Evolutionary conservation across 148 eudicot species (phyloP), one percentile per base, ranked within the genome.

Genomic region (Suaeda aralocaspica): DNA sequence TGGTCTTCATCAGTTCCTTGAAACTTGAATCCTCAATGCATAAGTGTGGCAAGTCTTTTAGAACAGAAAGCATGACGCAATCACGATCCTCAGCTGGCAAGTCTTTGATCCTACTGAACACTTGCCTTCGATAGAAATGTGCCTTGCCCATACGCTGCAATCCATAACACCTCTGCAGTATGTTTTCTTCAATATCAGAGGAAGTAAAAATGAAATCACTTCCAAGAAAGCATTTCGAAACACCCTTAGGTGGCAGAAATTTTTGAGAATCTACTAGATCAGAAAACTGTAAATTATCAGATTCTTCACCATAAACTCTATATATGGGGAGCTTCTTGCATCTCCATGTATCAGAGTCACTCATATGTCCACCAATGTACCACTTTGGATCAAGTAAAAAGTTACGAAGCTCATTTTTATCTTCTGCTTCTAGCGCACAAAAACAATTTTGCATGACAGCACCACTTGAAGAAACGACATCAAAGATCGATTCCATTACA

Each of bases 381-480:
- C 99, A 94, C 71, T 74, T 84, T 30, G 93, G 87, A 81, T 89
- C 92, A 71, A 94, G 87, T 79, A 94, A 81, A 78, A 89, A 94
- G 61, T 36, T 64, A 58, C 99, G 97, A 66, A 94, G 89, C 79
- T 84, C 99, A 73, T 91, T 88, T 76, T 83, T 91, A 79, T 94
- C 97, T 24, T 80, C 85, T 74, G 75, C 76, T 58, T 78, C 81
- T 69, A 94, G 80, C 80, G 66, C 68, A 72, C 72, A 71, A 80
- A 85, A 80, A 78, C 83, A 74, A n/a, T 67, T 71, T 68, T 79
- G 83, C 51, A 44, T 48, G 63, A 79, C 81, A 68, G 80, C 76
- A 62, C 78, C 85, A 78, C 79, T 82, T 57, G 90, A 81, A 75
- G 89, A 84, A 61, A 82, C 72, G 57, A 75, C 87, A 70, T 85